Percentiles rank a stretch among this genome's conserved stretches.
Evolutionary conservation across 148 eudicot genomes (phyloP).

Genomic region (Dysphania ambrosioides): DNA sequence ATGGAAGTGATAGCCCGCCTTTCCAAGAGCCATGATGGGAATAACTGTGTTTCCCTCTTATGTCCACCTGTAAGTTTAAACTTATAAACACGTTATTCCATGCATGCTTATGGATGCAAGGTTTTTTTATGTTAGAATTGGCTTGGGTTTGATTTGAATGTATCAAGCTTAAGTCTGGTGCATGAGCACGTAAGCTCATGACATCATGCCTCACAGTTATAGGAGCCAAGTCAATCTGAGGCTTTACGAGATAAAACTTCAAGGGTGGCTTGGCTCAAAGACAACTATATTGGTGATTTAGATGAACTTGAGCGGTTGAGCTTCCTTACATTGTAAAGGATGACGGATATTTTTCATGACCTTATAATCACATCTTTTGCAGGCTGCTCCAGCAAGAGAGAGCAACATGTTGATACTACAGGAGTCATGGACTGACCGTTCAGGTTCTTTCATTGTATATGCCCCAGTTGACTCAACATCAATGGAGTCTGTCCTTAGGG

Average conservation of each 20-base stretch:
- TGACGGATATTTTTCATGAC: background rate
- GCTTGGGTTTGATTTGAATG: no score
- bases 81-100: background rate
- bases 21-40: constrained; percentile 41
- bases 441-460: constrained; percentile 38
- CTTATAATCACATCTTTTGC: constrained; percentile 12
- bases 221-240: no score
- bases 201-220: no score
- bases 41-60: constrained; percentile 40
- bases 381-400: constrained; percentile 39
- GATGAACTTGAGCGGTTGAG: background rate
- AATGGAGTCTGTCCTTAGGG: constrained; percentile 30
- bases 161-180: no score
- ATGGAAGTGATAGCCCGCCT: constrained; percentile 45
- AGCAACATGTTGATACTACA: constrained; percentile 44
- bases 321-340: background rate
- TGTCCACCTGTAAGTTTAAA: constrained; percentile 47
- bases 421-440: constrained; percentile 37
- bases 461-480: constrained; percentile 39
- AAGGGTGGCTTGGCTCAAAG: no score
- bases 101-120: background rate
- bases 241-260: background rate
- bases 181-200: no score
- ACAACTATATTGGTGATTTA: no score
- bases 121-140: no score